A percentile compares a stretch with the other conserved stretches of the same genome.
Evolutionary conservation across 1,284 basidiomycete species (phyloP).

Genomic region (Testicularia cyperi): DNA sequence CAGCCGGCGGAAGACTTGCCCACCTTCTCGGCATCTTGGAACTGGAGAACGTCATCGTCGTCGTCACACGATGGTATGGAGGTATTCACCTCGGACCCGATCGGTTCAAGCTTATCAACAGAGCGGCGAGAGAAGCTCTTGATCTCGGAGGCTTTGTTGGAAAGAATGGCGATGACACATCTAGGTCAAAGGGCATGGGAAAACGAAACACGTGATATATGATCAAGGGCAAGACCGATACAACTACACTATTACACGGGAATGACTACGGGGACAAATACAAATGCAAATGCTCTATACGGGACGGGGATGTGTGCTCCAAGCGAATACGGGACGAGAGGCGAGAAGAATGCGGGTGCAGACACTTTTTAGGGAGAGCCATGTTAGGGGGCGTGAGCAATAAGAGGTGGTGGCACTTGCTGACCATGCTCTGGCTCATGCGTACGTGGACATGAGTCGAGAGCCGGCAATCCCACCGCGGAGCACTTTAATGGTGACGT

Average conservation of each 20-base stretch:
- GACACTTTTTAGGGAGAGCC: too few relatives aligned
- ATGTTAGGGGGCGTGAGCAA: too few relatives aligned
- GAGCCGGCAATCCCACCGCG: slow-evolving; percentile 18
- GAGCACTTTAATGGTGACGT: slow-evolving; percentile 9
- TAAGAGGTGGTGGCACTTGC: too few relatives aligned
- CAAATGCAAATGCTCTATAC: slow-evolving; percentile 2
- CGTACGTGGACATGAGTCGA: neutral
- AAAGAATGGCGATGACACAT: slow-evolving; percentile 6
- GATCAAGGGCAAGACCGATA: neutral
- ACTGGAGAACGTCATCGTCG: slow-evolving; percentile 53
- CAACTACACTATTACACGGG: too few relatives aligned
- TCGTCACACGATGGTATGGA: slow-evolving; percentile 58
- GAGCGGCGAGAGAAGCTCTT: slow-evolving; percentile 51
- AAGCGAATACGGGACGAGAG: too few relatives aligned
- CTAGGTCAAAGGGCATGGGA: slow-evolving; percentile 10
- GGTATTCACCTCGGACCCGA: slow-evolving; percentile 56
- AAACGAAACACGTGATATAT: slow-evolving; percentile 10
- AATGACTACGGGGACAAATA: too few relatives aligned
- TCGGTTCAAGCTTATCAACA: slow-evolving; percentile 57
- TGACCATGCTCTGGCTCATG: neutral
- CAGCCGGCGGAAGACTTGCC: slow-evolving; percentile 58
- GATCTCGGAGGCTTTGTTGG: slow-evolving; percentile 42
- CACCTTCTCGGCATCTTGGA: slow-evolving; percentile 56
- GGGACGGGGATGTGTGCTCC: slow-evolving; percentile 2
- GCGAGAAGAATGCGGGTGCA: too few relatives aligned